phyloP scores from a whole-genome alignment of 495 filamentous ascomycete genomes.

The Penicillium subrubescens region DNA sequence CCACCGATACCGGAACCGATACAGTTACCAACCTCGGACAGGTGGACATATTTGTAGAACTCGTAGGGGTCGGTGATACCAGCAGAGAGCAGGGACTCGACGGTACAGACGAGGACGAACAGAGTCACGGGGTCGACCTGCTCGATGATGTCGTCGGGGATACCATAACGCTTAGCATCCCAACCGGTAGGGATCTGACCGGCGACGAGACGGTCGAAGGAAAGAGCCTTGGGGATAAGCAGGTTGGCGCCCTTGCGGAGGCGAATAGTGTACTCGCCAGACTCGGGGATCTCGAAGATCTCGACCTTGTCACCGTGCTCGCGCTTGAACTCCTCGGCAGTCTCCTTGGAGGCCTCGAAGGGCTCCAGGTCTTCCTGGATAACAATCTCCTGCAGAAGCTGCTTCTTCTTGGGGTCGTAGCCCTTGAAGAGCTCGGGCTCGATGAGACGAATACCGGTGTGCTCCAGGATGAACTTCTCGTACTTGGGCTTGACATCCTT shows the following conservation, averaged over 20 bases:
- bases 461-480: conserved; percentile 93
- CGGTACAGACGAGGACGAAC: conserved; percentile 90
- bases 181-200: conserved; percentile 96
- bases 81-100: conserved; percentile 83
- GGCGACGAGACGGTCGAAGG: conserved; percentile 95
- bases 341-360: conserved; percentile 96
- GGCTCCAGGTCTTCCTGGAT: conserved; percentile 96
- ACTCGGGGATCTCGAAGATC: conserved; percentile 92
- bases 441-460: conserved; percentile 96
- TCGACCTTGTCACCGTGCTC: conserved; percentile 97
- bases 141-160: conserved; percentile 95
- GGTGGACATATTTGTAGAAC: conserved; percentile 99
- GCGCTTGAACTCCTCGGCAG: conserved; percentile 93
- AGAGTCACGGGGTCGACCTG: conserved; percentile 97
- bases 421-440: conserved; percentile 96
- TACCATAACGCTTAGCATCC: conserved; percentile 92
- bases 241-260: conserved; percentile 93
- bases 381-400: conserved; percentile 95
- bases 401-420: conserved; percentile 98
- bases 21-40: conserved; percentile 98
- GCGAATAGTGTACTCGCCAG: conserved; percentile 90
- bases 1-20: conserved; percentile 97
- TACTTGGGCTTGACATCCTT: conserved; percentile 97
- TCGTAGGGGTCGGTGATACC: conserved; percentile 99
- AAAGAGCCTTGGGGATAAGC: conserved; percentile 93